Percentiles rank a stretch among this genome's conserved stretches.
Evolutionary conservation across 2,329 filamentous ascomycete genomes (phyloP).

Genomic region (Allantophomopsis cytisporea): DNA sequence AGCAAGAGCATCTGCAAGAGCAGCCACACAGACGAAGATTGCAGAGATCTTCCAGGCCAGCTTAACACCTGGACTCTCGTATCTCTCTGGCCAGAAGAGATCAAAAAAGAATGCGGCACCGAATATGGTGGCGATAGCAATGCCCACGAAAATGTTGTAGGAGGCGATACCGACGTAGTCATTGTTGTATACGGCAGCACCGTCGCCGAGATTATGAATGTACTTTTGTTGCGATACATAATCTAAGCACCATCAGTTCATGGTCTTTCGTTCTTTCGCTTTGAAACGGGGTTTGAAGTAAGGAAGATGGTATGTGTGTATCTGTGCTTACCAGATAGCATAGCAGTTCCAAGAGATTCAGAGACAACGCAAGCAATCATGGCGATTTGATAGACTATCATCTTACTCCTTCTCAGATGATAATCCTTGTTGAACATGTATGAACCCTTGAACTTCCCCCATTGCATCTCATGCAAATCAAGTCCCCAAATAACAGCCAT

Average conservation of each 20-base stretch:
- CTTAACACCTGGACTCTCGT: slow-evolving; percentile 31
- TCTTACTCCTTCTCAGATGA: slow-evolving; percentile 40
- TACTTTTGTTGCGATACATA: slow-evolving; percentile 38
- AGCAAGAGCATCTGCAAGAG: slow-evolving; percentile 30
- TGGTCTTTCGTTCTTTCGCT: neutral
- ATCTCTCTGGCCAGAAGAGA: slow-evolving; percentile 42
- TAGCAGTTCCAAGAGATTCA: slow-evolving; percentile 40
- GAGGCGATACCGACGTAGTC: slow-evolving; percentile 38
- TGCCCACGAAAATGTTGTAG: slow-evolving; percentile 44
- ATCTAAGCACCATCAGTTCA: slow-evolving; percentile 19
- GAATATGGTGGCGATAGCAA: slow-evolving; percentile 42
- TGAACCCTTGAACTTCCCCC: slow-evolving; percentile 40
- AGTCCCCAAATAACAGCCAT: slow-evolving; percentile 42
- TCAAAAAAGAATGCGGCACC: slow-evolving; percentile 48
- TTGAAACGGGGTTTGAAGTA: neutral
- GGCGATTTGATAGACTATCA: slow-evolving; percentile 44
- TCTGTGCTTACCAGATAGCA: slow-evolving; percentile 29
- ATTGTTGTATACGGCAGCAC: slow-evolving; percentile 34
- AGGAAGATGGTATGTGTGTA: neutral
- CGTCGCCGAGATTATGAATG: slow-evolving; percentile 24
- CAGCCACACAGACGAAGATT: slow-evolving; percentile 30
- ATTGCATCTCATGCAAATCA: slow-evolving; percentile 40
- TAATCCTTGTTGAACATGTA: slow-evolving; percentile 43
- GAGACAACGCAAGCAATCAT: slow-evolving; percentile 43
- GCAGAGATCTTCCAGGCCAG: slow-evolving; percentile 39